Percentiles rank a stretch among this genome's conserved stretches.
Conservation (phyloP, 202 grass and related monocot genomes). For the Panicum virgatum region DNA sequence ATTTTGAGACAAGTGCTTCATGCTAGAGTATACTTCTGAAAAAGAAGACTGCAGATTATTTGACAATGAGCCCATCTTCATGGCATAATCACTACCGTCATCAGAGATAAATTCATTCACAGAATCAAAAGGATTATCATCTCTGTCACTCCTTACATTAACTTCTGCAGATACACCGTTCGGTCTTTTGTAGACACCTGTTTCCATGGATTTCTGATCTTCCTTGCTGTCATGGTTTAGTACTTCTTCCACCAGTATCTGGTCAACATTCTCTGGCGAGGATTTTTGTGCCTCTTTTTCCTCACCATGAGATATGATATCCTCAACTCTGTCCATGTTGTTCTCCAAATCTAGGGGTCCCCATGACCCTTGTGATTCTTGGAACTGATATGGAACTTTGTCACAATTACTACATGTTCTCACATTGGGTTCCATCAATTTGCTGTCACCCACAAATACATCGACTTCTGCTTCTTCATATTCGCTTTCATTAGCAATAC, state of each 20-base stretch:
- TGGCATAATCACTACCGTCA: constrained; percentile 20
- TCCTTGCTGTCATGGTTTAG: constrained; percentile 27
- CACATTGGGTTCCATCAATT: constrained; percentile 32
- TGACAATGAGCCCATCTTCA: constrained; percentile 30
- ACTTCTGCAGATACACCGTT: constrained; percentile 33
- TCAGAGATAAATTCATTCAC: constrained; percentile 29
- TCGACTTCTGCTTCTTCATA: constrained; percentile 39
- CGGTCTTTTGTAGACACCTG: not conserved
- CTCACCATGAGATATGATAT: constrained; percentile 22
- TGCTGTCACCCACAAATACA: constrained; percentile 21
- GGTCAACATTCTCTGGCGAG: constrained; percentile 31
- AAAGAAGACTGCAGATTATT: constrained; percentile 35
- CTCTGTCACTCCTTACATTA: constrained; percentile 36
- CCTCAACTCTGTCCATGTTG: constrained; percentile 8
- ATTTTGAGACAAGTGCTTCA: constrained; percentile 36
- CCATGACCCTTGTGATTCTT: constrained; percentile 33
- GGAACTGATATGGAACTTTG: constrained; percentile 27
- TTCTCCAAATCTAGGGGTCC: constrained; percentile 41
- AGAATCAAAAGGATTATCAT: constrained; percentile 39
- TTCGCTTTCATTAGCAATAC: constrained; percentile 11
- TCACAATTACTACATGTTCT: constrained; percentile 30
- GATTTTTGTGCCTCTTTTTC: constrained; percentile 27
- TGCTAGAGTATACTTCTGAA: constrained; percentile 34
- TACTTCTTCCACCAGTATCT: constrained; percentile 30
- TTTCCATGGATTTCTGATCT: constrained; percentile 19